A percentile compares a stretch with the other conserved stretches of the same genome.
These are phyloP conservation scores for Rossbeevera mucosa DNA, from an alignment of 768 basidiomycete genomes.

Conservation along the genomic window DNA sequence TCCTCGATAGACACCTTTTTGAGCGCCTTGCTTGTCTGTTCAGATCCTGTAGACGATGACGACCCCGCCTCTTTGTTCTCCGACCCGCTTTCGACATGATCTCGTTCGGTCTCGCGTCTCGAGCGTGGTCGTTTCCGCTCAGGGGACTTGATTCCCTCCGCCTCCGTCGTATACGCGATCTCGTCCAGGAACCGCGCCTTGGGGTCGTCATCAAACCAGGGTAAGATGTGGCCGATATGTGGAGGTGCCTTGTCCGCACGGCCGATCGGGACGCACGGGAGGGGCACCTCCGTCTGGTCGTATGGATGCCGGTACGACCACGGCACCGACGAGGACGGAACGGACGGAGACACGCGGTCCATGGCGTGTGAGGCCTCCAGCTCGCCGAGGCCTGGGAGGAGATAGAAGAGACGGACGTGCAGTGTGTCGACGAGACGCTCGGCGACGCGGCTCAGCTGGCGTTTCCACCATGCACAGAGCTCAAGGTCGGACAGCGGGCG, in stretches of 20 bases:
- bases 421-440: constrained; percentile 27
- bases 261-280: constrained; percentile 43
- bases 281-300: constrained; percentile 37
- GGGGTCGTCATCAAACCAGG: constrained; percentile 94
- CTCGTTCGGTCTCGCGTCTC: constrained; percentile 3
- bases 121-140: constrained; percentile 53
- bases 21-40: constrained; percentile 49
- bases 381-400: constrained; percentile 67
- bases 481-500: constrained; percentile 68
- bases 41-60: constrained; percentile 23
- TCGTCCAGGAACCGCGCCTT: constrained; percentile 93
- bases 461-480: constrained; percentile 93
- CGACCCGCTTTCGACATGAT: constrained; percentile 26
- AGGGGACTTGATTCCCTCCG: constrained; percentile 55
- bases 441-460: constrained; percentile 57
- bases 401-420: constrained; percentile 44
- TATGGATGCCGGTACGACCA: constrained; percentile 88
- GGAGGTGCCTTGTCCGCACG: constrained; percentile 20
- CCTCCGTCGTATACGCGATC: constrained; percentile 68
- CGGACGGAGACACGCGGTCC: constrained; percentile 32
- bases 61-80: constrained; percentile 24
- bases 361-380: constrained; percentile 62
- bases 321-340: constrained; percentile 13
- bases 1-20: constrained; percentile 62
- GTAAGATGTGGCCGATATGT: constrained; percentile 69